Conservation (phyloP, 129 eudicot genomes). For the Flaveria robusta region DNA sequence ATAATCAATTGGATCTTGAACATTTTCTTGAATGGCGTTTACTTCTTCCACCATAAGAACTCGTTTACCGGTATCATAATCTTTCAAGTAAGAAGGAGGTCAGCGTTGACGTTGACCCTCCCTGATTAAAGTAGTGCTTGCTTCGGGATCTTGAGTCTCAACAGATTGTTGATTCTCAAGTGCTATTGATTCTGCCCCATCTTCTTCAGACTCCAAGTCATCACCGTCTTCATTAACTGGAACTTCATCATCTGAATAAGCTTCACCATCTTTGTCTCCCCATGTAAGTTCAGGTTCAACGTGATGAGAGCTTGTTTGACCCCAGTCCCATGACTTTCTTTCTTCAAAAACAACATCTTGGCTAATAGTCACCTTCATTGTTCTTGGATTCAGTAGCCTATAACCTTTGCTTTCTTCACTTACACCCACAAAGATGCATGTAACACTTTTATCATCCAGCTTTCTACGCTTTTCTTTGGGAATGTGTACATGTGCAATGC, state of each 20-base stretch:
- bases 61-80: background rate
- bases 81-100: background rate
- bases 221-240: background rate
- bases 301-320: no score
- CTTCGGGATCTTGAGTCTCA: background rate
- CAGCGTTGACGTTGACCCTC: no score
- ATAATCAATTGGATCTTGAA: background rate
- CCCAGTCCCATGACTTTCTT: no score
- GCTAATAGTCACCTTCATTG: no score
- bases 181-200: no score
- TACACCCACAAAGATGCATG: background rate
- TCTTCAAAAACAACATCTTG: no score
- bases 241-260: background rate
- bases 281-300: background rate
- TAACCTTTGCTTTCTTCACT: constrained; percentile 14
- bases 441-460: background rate
- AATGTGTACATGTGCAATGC: background rate
- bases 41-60: background rate
- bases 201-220: background rate
- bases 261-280: background rate
- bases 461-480: background rate
- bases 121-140: background rate
- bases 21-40: no score
- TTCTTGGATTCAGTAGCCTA: no score
- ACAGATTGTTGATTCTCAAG: no score